Percentiles rank a stretch among this genome's conserved stretches.
phyloP scores from a whole-genome alignment of 768 basidiomycete species.

The Tephrocybe rancida region DNA sequence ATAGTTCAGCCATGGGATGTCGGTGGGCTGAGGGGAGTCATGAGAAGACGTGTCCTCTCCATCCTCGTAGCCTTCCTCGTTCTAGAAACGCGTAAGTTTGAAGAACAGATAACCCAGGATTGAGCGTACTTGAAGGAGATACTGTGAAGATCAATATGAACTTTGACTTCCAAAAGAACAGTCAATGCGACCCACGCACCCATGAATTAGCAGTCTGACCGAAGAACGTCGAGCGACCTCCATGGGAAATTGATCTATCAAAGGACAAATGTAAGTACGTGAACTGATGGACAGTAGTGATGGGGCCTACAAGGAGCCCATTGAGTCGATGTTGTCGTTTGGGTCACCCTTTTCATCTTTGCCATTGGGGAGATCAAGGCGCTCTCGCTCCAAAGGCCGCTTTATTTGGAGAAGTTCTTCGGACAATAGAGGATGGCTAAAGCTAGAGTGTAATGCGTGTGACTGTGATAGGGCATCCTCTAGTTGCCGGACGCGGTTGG shows the following conservation, averaged over 20 bases:
- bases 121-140: conserved; percentile 60
- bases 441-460: conserved; percentile 47
- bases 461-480: conserved; percentile 65
- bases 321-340: conserved; percentile 60
- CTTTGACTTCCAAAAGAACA: conserved; percentile 7
- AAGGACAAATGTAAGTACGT: conserved; percentile 15
- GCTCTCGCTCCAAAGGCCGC: conserved; percentile 65
- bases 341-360: conserved; percentile 48
- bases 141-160: conserved; percentile 35
- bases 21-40: conserved; percentile 45
- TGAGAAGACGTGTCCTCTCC: conserved; percentile 42
- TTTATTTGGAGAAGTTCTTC: conserved; percentile 68
- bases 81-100: conserved; percentile 33
- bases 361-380: conserved; percentile 35
- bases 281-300: conserved; percentile 15
- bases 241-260: conserved; percentile 60
- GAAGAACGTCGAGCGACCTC: conserved; percentile 65
- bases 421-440: conserved; percentile 58
- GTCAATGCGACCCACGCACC: conserved; percentile 35
- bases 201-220: conserved; percentile 70
- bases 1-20: conserved; percentile 61
- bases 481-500: conserved; percentile 65
- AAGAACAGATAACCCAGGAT: not conserved
- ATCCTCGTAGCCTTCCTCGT: conserved; percentile 60
- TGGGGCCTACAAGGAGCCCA: conserved; percentile 60